A percentile compares a stretch with the other conserved stretches of the same genome.
Evolutionary conservation across 1,139 yeast genomes (phyloP).

Genomic region (Magnusiomyces clavatus): DNA sequence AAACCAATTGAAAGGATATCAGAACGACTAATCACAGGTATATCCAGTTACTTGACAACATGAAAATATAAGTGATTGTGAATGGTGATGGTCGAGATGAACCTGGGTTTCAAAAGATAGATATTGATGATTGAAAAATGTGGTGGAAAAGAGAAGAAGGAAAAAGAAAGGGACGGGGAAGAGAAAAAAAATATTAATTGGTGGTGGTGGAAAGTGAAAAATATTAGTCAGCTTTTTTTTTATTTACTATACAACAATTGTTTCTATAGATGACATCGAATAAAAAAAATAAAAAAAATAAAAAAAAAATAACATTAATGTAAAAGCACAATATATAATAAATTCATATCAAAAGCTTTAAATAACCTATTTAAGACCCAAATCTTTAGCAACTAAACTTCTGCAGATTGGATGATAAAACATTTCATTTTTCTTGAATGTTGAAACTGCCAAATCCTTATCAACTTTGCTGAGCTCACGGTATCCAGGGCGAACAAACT

Average conservation of each 20-base stretch:
- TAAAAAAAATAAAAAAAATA: too few species aligned
- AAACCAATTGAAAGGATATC: too few species aligned
- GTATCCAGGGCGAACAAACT: conserved; percentile 85
- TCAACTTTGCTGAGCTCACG: conserved; percentile 57
- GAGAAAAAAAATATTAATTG: too few species aligned
- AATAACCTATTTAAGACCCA: conserved; percentile 22
- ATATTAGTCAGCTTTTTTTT: not conserved
- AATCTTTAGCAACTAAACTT: conserved; percentile 69
- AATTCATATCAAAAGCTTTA: too few species aligned
- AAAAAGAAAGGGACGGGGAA: not conserved
- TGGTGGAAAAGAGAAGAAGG: conserved; percentile 5
- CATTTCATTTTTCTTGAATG: conserved; percentile 50
- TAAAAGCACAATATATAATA: too few species aligned
- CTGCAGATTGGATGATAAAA: conserved; percentile 83
- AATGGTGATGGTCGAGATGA: too few species aligned
- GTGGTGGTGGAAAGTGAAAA: conserved; percentile 7
- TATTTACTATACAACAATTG: not conserved
- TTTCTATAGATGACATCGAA: too few species aligned
- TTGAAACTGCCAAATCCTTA: conserved; percentile 53
- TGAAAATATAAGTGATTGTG: not conserved
- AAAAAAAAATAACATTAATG: too few species aligned
- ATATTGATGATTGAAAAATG: not conserved
- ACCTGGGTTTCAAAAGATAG: too few species aligned
- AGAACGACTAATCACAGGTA: conserved; percentile 36
- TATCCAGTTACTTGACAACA: conserved; percentile 30